These are phyloP conservation scores for Diaporthe citri DNA, from an alignment of 2,329 filamentous ascomycete genomes.

Conservation along the genomic window DNA sequence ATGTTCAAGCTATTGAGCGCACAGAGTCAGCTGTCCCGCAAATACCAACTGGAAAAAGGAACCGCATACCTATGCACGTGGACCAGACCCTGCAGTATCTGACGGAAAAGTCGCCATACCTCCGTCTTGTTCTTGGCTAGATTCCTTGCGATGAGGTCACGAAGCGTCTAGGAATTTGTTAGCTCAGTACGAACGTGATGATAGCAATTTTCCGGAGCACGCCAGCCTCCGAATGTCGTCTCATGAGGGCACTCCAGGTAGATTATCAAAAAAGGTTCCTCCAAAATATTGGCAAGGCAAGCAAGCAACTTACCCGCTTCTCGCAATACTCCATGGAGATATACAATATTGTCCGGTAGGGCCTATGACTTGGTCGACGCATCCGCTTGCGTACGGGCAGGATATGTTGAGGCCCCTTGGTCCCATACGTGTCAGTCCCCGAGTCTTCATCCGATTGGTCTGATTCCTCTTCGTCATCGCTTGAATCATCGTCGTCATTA, in stretches of 20 bases:
- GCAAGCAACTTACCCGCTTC: constrained; percentile 72
- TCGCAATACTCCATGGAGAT: constrained; percentile 99
- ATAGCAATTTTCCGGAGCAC: not conserved
- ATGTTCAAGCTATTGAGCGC: constrained; percentile 75
- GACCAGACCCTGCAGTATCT: constrained; percentile 88
- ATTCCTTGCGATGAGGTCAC: constrained; percentile 85
- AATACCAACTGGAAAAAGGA: not conserved
- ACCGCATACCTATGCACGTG: constrained; percentile 76
- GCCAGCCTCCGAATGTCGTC: constrained; percentile 12
- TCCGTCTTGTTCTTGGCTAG: constrained; percentile 81
- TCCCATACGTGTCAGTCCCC: constrained; percentile 47
- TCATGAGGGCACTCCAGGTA: not conserved
- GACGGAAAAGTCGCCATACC: constrained; percentile 90
- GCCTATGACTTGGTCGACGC: constrained; percentile 57
- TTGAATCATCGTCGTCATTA: constrained; percentile 54
- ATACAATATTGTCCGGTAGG: constrained; percentile 82
- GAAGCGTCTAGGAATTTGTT: constrained; percentile 72
- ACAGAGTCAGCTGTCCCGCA: not conserved
- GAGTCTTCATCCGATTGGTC: constrained; percentile 53
- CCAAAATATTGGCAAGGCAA: not conserved
- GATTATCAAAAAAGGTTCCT: not conserved
- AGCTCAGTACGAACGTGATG: not conserved
- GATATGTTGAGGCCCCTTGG: not conserved
- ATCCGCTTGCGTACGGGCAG: constrained; percentile 43
- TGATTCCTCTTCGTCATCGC: constrained; percentile 59